These are phyloP conservation scores for Tylopilus balloui DNA, from an alignment of 768 basidiomycete genomes.

Conservation along the genomic window DNA sequence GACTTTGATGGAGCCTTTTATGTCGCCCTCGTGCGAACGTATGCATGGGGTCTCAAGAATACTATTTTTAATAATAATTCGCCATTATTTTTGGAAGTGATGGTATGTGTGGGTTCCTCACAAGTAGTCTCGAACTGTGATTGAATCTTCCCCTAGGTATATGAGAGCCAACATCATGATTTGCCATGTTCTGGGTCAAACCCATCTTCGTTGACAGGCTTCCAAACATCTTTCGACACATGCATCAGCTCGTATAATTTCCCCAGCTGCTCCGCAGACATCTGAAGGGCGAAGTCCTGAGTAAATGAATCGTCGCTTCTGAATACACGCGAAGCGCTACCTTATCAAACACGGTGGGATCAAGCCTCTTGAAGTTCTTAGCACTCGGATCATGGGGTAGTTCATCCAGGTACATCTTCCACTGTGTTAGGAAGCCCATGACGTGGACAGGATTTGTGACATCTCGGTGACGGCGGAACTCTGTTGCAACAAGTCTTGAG, in stretches of 20 bases:
- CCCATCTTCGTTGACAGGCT: constrained; percentile 36
- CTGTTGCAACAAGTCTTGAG: constrained; percentile 36
- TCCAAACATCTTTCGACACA: constrained; percentile 86
- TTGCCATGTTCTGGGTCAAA: constrained; percentile 4
- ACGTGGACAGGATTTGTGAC: constrained; percentile 85
- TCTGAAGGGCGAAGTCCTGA: constrained; percentile 39
- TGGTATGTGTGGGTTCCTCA: not conserved
- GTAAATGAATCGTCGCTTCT: not conserved
- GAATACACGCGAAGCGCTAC: constrained; percentile 32
- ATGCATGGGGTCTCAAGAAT: too few species aligned
- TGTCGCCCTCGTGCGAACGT: constrained; percentile 14
- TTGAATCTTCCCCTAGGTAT: not conserved
- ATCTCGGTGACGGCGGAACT: constrained; percentile 79
- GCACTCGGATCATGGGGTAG: constrained; percentile 43
- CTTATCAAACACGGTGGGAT: constrained; percentile 72
- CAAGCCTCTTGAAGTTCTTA: constrained; percentile 58
- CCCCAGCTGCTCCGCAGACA: constrained; percentile 86
- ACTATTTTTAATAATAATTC: too few species aligned
- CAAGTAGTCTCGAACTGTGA: constrained; percentile 3
- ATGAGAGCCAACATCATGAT: constrained; percentile 12
- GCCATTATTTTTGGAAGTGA: constrained; percentile 2
- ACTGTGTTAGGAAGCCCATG: constrained; percentile 93
- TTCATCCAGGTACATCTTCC: constrained; percentile 88
- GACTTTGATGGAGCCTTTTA: constrained; percentile 3
- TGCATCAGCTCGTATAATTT: constrained; percentile 96